Evolutionary conservation across 192 early-diverging fungal genomes (phyloP).

Genomic region (Rhizophagus prolifer): DNA sequence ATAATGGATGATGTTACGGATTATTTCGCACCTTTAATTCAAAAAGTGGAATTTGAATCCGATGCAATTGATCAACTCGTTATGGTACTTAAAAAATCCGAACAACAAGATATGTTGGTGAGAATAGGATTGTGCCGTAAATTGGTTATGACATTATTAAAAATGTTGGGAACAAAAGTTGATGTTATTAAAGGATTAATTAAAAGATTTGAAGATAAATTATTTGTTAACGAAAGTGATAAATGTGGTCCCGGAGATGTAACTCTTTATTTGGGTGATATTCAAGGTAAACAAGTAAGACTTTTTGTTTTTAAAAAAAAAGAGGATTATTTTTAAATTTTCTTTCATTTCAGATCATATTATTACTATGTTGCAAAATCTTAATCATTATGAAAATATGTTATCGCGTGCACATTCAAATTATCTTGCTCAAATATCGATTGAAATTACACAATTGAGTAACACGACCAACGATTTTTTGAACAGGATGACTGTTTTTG

Average conservation of each 20-base stretch:
- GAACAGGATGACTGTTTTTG: constrained; percentile 49
- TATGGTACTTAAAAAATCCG: constrained; percentile 84
- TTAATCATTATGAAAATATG: constrained; percentile 74
- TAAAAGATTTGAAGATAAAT: constrained; percentile 61
- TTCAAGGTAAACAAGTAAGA: constrained; percentile 44
- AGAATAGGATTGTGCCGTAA: constrained; percentile 74
- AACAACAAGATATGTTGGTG: constrained; percentile 77
- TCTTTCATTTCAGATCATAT: constrained; percentile 59
- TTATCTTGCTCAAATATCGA: constrained; percentile 75
- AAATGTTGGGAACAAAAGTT: constrained; percentile 67
- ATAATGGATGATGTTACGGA: constrained; percentile 95
- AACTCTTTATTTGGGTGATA: constrained; percentile 74
- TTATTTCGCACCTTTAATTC: constrained; percentile 82
- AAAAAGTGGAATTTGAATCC: constrained; percentile 89
- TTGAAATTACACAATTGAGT: constrained; percentile 62
- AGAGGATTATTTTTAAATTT: background rate
- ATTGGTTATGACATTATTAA: constrained; percentile 65
- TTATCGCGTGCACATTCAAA: constrained; percentile 70
- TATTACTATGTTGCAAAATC: constrained; percentile 75
- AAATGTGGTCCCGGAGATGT: constrained; percentile 52
- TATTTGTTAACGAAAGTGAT: constrained; percentile 29
- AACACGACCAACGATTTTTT: constrained; percentile 55
- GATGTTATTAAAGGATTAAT: constrained; percentile 76
- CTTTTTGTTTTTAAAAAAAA: background rate
- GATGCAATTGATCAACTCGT: constrained; percentile 94